Percentiles rank a stretch among this genome's conserved stretches.
Evolutionary conservation across 2,329 filamentous ascomycete species (phyloP).

Genomic region (Exophiala dermatitidis): DNA sequence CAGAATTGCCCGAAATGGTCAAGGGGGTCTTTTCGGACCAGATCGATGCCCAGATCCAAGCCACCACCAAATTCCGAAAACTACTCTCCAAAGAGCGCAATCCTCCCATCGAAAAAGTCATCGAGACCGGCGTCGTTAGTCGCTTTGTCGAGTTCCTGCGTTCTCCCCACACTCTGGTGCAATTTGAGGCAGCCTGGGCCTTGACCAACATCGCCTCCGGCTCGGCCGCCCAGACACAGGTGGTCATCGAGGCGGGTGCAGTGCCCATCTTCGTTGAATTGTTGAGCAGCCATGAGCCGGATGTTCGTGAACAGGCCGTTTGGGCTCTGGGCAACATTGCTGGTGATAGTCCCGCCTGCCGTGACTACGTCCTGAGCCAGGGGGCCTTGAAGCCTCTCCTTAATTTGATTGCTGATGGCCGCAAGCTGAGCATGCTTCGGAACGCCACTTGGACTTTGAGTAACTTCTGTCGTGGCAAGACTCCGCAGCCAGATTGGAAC

Average conservation of each 20-base stretch:
- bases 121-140: constrained; percentile 95
- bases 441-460: constrained; percentile 99
- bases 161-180: constrained; percentile 93
- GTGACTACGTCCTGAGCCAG: constrained; percentile 88
- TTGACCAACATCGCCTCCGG: constrained; percentile 98
- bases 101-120: constrained; percentile 97
- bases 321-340: constrained; percentile 99
- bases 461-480: constrained; percentile 99
- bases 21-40: constrained; percentile 96
- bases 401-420: constrained; percentile 85
- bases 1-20: constrained; percentile 98
- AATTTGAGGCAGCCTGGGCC: constrained; percentile 98
- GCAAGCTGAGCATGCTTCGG: constrained; percentile 97
- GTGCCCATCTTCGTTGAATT: constrained; percentile 98
- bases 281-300: constrained; percentile 87
- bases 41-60: constrained; percentile 94
- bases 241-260: constrained; percentile 95
- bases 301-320: constrained; percentile 95
- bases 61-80: constrained; percentile 97
- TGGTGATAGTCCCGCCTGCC: constrained; percentile 93
- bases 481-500: constrained; percentile 94
- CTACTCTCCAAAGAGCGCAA: constrained; percentile 97
- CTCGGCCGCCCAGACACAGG: constrained; percentile 93
- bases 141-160: constrained; percentile 97
- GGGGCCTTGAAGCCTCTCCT: constrained; percentile 88